Conservation (phyloP, 495 filamentous ascomycete species). For the Penicillium riverlandense region DNA sequence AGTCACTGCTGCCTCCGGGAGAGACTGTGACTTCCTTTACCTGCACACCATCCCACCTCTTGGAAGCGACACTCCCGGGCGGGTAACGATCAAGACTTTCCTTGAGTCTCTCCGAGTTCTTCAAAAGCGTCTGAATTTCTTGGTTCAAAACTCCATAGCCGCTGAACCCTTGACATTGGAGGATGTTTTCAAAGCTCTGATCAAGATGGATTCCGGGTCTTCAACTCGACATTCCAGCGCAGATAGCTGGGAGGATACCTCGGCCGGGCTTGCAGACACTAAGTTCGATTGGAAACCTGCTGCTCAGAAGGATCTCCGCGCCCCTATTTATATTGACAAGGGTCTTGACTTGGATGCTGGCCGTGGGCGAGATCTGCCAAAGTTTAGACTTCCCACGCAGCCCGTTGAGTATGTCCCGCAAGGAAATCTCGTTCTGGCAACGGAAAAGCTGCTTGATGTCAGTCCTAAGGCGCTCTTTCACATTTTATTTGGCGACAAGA, state of each 20-base stretch:
- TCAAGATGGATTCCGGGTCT: constrained; percentile 60
- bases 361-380: constrained; percentile 51
- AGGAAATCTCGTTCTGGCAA: constrained; percentile 61
- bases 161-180: constrained; percentile 57
- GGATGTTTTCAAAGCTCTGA: constrained; percentile 55
- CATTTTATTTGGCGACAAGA: constrained; percentile 91
- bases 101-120: constrained; percentile 79
- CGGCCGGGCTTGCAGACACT: constrained; percentile 45
- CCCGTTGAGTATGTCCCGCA: constrained; percentile 77
- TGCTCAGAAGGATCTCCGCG: constrained; percentile 45
- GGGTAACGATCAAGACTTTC: constrained; percentile 85
- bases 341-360: constrained; percentile 44
- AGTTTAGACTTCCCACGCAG: constrained; percentile 77
- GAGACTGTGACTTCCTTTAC: constrained; percentile 90
- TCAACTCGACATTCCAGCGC: constrained; percentile 59
- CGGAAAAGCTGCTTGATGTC: constrained; percentile 76
- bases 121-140: constrained; percentile 72
- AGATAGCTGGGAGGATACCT: constrained; percentile 92
- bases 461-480: constrained; percentile 93
- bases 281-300: constrained; percentile 8
- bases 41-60: constrained; percentile 64
- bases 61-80: constrained; percentile 55
- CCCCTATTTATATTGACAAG: constrained; percentile 56
- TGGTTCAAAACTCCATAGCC: constrained; percentile 68
- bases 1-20: constrained; percentile 81